Conservation (phyloP, 768 basidiomycete genomes). For the Butyriboletus loyo region DNA sequence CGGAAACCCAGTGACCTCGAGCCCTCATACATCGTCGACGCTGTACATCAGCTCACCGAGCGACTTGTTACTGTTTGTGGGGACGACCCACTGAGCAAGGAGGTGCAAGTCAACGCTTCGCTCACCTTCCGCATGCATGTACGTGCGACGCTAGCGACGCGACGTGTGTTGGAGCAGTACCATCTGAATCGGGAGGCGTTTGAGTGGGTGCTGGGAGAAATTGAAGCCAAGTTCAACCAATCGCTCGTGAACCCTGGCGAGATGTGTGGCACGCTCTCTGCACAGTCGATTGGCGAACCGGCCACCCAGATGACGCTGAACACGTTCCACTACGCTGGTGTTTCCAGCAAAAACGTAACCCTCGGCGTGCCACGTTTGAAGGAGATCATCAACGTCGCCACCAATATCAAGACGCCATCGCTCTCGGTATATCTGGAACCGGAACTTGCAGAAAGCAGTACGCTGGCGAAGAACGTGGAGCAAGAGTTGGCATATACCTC, state of each 20-base stretch:
- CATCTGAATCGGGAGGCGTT: slow-evolving; percentile 92
- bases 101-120: slow-evolving; percentile 87
- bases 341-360: slow-evolving; percentile 99
- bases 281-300: slow-evolving; percentile 98
- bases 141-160: slow-evolving; percentile 81
- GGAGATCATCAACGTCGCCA: slow-evolving; percentile 99
- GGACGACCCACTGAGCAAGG: slow-evolving; percentile 65
- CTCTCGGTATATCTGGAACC: slow-evolving; percentile 87
- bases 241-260: slow-evolving; percentile 92
- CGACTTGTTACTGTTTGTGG: slow-evolving; percentile 88
- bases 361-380: slow-evolving; percentile 98
- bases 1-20: slow-evolving; percentile 92
- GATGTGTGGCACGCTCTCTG: slow-evolving; percentile 98
- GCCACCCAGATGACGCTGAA: slow-evolving; percentile 99
- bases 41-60: slow-evolving; percentile 68
- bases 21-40: slow-evolving; percentile 81
- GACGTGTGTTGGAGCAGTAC: slow-evolving; percentile 83
- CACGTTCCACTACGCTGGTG: slow-evolving; percentile 99
- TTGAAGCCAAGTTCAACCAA: slow-evolving; percentile 94
- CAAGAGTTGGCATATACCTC: slow-evolving; percentile 95
- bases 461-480: slow-evolving; percentile 82
- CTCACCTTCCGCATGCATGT: slow-evolving; percentile 92
- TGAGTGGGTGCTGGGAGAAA: slow-evolving; percentile 95
- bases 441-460: slow-evolving; percentile 57
- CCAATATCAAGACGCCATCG: slow-evolving; percentile 97